Conservation (phyloP, 2,329 filamentous ascomycete genomes). For the Pyricularia pennisetigena region DNA sequence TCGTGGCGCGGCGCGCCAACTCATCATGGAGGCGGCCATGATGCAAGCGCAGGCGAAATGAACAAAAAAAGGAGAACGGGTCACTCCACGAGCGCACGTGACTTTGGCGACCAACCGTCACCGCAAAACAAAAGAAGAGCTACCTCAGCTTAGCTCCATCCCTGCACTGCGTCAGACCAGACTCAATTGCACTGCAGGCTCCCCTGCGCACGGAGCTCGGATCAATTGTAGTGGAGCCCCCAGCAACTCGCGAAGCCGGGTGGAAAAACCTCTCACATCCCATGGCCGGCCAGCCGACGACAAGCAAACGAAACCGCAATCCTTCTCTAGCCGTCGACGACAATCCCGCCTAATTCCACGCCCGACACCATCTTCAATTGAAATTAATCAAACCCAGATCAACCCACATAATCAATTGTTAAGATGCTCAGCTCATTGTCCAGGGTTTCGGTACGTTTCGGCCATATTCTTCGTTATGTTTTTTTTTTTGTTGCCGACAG, state of each 20-base stretch:
- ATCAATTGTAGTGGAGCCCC: neutral
- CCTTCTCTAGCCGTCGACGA: neutral
- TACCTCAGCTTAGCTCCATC: neutral
- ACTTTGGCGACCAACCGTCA: neutral
- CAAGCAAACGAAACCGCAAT: neutral
- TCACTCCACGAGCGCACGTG: neutral
- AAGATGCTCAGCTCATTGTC: constrained; percentile 48
- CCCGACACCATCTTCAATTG: neutral
- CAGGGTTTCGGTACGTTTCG: constrained; percentile 42
- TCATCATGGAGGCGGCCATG: neutral
- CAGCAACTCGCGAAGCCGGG: neutral
- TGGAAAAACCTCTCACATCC: constrained; percentile 1
- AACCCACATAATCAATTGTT: constrained; percentile 12
- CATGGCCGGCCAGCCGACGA: neutral
- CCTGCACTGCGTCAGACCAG: neutral
- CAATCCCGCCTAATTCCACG: neutral
- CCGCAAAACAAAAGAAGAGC: neutral
- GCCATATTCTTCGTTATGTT: too few species aligned
- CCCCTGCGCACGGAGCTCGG: neutral
- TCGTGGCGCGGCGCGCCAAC: neutral
- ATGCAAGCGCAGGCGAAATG: neutral
- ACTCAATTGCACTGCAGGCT: neutral
- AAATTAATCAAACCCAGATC: neutral
- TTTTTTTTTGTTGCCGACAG: neutral
- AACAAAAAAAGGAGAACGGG: neutral